Conservation (phyloP, 2,329 filamentous ascomycete species). For the Fusarium circinatum region DNA sequence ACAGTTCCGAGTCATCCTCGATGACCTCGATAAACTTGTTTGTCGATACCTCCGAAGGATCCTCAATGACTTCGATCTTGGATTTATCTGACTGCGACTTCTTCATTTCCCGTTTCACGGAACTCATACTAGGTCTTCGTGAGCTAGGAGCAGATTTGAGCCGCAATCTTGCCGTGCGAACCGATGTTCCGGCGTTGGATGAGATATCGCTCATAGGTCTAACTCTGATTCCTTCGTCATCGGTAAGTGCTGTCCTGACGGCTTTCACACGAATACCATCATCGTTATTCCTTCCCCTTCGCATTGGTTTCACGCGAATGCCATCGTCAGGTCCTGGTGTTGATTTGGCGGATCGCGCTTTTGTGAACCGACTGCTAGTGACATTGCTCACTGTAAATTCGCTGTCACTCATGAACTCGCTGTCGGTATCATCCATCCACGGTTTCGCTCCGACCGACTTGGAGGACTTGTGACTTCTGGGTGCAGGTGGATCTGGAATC, state of each 20-base stretch:
- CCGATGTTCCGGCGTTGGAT: slow-evolving; percentile 39
- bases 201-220: slow-evolving; percentile 46
- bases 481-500: slow-evolving; percentile 53
- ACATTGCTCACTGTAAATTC: slow-evolving; percentile 45
- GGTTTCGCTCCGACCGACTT: slow-evolving; percentile 48
- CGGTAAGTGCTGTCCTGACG: slow-evolving; percentile 28
- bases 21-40: slow-evolving; percentile 23
- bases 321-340: slow-evolving; percentile 52
- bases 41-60: slow-evolving; percentile 23
- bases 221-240: slow-evolving; percentile 49
- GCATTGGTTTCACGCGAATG: slow-evolving; percentile 56
- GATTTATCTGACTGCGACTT: slow-evolving; percentile 28
- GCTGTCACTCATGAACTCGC: slow-evolving; percentile 45
- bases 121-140: slow-evolving; percentile 40
- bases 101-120: slow-evolving; percentile 45
- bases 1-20: slow-evolving; percentile 33
- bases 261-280: slow-evolving; percentile 50
- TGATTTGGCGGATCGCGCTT: slow-evolving; percentile 38
- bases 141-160: slow-evolving; percentile 45
- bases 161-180: slow-evolving; percentile 39
- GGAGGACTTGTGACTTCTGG: slow-evolving; percentile 51
- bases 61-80: slow-evolving; percentile 20
- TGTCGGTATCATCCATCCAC: slow-evolving; percentile 42
- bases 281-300: slow-evolving; percentile 45
- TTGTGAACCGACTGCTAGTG: slow-evolving; percentile 35